phyloP scores from a whole-genome alignment of 2,329 filamentous ascomycete species.

The Fusarium falciforme region DNA sequence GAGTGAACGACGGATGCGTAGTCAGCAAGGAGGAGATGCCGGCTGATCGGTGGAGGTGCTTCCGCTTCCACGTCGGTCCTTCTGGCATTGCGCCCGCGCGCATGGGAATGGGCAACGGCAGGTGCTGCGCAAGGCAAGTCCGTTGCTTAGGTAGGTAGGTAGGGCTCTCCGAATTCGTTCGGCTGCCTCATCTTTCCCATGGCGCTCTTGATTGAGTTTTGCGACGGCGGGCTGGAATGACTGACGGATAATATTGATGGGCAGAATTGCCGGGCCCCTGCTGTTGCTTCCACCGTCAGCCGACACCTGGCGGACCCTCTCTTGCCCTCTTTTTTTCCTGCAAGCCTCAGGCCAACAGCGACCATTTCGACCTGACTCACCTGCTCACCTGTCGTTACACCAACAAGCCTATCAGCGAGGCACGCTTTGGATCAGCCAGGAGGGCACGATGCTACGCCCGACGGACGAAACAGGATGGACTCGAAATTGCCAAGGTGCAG shows the following conservation, averaged over 20 bases:
- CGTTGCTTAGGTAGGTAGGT: background rate
- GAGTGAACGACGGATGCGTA: conserved; percentile 25
- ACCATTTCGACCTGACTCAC: conserved; percentile 31
- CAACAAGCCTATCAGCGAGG: background rate
- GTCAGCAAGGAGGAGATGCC: conserved; percentile 24
- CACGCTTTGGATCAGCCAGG: background rate
- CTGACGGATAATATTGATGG: conserved; percentile 3
- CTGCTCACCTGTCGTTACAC: conserved; percentile 25
- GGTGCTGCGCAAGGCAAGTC: background rate
- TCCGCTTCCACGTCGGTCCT: conserved; percentile 25
- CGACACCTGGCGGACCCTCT: conserved; percentile 10
- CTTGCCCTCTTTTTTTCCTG: background rate
- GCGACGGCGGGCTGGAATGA: conserved; percentile 3
- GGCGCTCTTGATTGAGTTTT: conserved; percentile 2
- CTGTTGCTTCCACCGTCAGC: background rate
- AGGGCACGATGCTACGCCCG: conserved; percentile 15
- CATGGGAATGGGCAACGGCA: background rate
- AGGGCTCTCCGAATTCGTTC: conserved; percentile 19
- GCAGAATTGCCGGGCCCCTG: background rate
- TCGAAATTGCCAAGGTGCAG: background rate
- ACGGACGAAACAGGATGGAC: background rate
- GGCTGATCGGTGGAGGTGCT: conserved; percentile 36
- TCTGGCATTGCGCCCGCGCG: conserved; percentile 6
- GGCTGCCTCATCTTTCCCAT: conserved; percentile 2
- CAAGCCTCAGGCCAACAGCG: conserved; percentile 18